Base-by-base conservation (phyloP, 257 asterid species). In the Cynanchum wilfordii region DNA sequence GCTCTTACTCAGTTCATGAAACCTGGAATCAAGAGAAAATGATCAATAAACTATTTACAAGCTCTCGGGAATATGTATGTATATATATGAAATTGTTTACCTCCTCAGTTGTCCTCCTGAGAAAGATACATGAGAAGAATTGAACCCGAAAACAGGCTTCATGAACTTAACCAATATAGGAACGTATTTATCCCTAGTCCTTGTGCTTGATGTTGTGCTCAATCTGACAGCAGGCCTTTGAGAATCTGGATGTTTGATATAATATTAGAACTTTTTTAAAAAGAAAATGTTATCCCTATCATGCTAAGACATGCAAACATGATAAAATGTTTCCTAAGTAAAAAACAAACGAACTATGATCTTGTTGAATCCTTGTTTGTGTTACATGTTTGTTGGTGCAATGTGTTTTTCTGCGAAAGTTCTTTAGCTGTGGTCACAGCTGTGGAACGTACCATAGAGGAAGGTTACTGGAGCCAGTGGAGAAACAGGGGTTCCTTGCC, bases 141-240 rank as follows among this genome's bases (percentile, higher is more conserved):
- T 91, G 65, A 94, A 94, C 33, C 85, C 95, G 68, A 89, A 85
- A 0, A 94, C 97, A 13, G 99, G 97, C 85, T 94, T 91, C 76
- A 79, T 40, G 75, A 94, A 94, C 70, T 82, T 89, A 79, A 94
- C 80, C 73, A 88, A 69, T 42, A 94, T 51, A 47, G 79, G 81
- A 75, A 94, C 78, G 51, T 70, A 83, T 79, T 84, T 80, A 71
- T 91, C 89, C 75, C 78, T 87, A 2, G 95, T 91, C 73, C 94
- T 70, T 82, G 72, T 84, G 75, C 73, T 80, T 68, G 93, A 82
- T 13, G 92, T 84, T 11, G 96, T 86, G 84, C 91, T 94, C 82
- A 94, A 85, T 78, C 65, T 86, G 72, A 94, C 97, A 17, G 78
- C 65, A 44, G 99, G 99, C 76, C 95, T 84, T 84, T 84, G 81